Conservation (phyloP, 2,329 filamentous ascomycete species). For the Fusarium tuaranense region DNA sequence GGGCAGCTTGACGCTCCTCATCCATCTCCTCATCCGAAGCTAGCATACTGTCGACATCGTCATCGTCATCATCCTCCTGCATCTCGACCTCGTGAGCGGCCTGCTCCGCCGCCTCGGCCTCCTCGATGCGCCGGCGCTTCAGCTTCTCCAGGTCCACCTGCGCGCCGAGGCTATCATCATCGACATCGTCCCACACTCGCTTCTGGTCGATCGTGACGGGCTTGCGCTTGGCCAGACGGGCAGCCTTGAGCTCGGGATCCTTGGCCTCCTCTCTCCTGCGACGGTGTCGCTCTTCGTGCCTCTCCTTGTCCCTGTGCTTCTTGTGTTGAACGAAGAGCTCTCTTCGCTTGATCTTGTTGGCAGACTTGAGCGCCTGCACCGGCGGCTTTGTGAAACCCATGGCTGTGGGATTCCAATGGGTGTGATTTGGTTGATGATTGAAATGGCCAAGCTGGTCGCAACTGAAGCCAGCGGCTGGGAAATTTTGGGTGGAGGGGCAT, state of each 20-base stretch:
- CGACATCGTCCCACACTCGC: slow-evolving; percentile 87
- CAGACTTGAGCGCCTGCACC: slow-evolving; percentile 59
- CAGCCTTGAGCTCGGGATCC: slow-evolving; percentile 79
- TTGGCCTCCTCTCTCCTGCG: slow-evolving; percentile 88
- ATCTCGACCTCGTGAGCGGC: slow-evolving; percentile 58
- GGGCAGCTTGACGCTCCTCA: slow-evolving; percentile 56
- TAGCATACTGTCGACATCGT: slow-evolving; percentile 84
- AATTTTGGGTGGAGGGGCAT: slow-evolving; percentile 36
- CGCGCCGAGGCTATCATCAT: slow-evolving; percentile 68
- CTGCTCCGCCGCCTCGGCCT: slow-evolving; percentile 64
- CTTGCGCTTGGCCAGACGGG: slow-evolving; percentile 81
- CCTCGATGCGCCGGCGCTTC: slow-evolving; percentile 67
- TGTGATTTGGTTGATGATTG: neutral
- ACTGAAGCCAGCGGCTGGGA: slow-evolving; percentile 15
- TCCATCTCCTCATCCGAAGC: slow-evolving; percentile 71
- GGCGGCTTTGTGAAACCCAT: slow-evolving; percentile 53
- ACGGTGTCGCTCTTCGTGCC: slow-evolving; percentile 80
- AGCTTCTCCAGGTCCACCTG: slow-evolving; percentile 70
- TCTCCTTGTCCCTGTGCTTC: slow-evolving; percentile 77
- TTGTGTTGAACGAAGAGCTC: slow-evolving; percentile 85
- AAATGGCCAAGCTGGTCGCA: neutral
- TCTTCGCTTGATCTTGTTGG: slow-evolving; percentile 85
- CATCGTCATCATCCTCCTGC: slow-evolving; percentile 56
- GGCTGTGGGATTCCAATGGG: slow-evolving; percentile 9
- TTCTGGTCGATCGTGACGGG: slow-evolving; percentile 87